Conservation (phyloP, 2,329 filamentous ascomycete species). For the Xylariaceae sp. region DNA sequence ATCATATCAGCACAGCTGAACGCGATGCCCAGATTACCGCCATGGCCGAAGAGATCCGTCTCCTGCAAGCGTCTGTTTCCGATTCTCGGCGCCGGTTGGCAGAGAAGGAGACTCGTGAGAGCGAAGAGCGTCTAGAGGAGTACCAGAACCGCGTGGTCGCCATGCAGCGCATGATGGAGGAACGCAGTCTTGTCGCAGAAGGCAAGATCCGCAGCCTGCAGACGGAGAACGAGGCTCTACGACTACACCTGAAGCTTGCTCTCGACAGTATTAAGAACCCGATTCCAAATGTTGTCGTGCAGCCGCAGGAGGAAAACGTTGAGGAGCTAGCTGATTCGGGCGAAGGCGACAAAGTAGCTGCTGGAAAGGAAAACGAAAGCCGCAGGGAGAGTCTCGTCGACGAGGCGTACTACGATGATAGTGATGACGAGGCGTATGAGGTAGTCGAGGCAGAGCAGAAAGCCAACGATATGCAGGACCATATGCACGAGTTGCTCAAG, state of each 20-base stretch:
- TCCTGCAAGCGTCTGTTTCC: slow-evolving; percentile 71
- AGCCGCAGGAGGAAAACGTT: slow-evolving; percentile 22
- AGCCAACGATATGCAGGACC: slow-evolving; percentile 69
- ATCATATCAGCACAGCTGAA: slow-evolving; percentile 86
- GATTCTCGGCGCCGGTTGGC: slow-evolving; percentile 52
- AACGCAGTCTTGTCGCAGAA: slow-evolving; percentile 82
- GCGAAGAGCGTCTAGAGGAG: slow-evolving; percentile 84
- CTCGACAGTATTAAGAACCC: slow-evolving; percentile 86
- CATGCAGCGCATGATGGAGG: slow-evolving; percentile 96
- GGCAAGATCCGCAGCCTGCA: slow-evolving; percentile 89
- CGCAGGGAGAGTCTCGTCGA: slow-evolving; percentile 35
- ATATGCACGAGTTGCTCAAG: slow-evolving; percentile 77
- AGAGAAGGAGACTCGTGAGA: slow-evolving; percentile 69
- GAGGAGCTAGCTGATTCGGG: slow-evolving; percentile 14
- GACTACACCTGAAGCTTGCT: slow-evolving; percentile 82
- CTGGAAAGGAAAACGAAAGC: slow-evolving; percentile 27
- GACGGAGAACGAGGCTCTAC: slow-evolving; percentile 84
- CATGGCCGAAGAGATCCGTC: slow-evolving; percentile 92
- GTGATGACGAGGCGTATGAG: slow-evolving; percentile 41
- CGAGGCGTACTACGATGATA: slow-evolving; percentile 56
- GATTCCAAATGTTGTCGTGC: slow-evolving; percentile 60
- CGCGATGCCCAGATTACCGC: slow-evolving; percentile 89
- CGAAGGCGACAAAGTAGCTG: slow-evolving; percentile 33
- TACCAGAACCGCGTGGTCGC: slow-evolving; percentile 86
- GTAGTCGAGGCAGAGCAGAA: slow-evolving; percentile 47